Evolutionary conservation across 768 basidiomycete species (phyloP), one percentile per base, ranked within the genome.

Genomic region (Exidia glandulosa): DNA sequence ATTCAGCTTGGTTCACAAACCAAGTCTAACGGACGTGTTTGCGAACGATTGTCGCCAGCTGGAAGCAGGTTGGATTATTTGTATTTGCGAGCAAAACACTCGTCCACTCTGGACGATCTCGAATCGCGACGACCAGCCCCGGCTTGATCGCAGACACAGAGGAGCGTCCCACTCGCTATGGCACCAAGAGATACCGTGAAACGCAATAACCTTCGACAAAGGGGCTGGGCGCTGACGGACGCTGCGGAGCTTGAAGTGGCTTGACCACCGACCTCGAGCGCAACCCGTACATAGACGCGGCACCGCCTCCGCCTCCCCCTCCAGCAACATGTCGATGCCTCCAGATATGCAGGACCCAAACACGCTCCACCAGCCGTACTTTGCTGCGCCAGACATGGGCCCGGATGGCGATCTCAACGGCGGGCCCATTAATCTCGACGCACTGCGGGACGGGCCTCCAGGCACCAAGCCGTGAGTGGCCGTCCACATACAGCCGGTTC

Each of bases 391-490:
- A 14, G 25, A 31, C 6, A 14, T 54, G 50, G 50, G 50, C 27
- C 30, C 50, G 14, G 25, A 54, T 27, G 50, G 30, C 50, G 50
- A 54, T 27, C 27, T 54, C 30, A 31, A 14, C 25, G 88, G 88
- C 27, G 77, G 90, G 32, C 89, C 89, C 57, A 88, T 92, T 67
- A 92, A 88, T 68, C 85, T 92, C 29, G 88, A 90, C 71, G 91
- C 90, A 2, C 77, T 92, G 59, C 79, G 90, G 58, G 90, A 93
- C 68, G 89, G 90, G 0, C 90, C 90, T 2, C 88, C 90, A 6
- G 90, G 90, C 54, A 89, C 84, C 70, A 93, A 93, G 71, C 90
- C 90, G 5, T 54, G 50, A 23, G 50, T 54, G 14, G 36, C 9
- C 10, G 30, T 27, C 25, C 7, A 48, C 6, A n/a, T 6, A 29